Percentiles rank a stretch among this genome's conserved stretches.
phyloP scores from a whole-genome alignment of 2,329 filamentous ascomycete species.

The Aureobasidium sp. region DNA sequence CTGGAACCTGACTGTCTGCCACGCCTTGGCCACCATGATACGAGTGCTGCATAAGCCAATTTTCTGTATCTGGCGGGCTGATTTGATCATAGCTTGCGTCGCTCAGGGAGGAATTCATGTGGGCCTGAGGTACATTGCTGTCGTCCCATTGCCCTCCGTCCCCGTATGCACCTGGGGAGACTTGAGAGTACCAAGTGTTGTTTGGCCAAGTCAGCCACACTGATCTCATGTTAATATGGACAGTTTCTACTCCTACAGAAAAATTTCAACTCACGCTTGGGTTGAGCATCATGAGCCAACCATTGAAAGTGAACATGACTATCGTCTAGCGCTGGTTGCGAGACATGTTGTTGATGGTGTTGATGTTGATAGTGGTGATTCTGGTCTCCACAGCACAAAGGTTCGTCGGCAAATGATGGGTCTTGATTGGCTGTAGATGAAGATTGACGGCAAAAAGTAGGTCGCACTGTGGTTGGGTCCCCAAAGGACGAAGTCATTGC shows the following conservation, averaged over 20 bases:
- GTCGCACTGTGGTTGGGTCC: constrained; percentile 7
- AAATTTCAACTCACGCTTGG: not conserved
- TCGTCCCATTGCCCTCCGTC: not conserved
- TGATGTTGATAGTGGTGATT: not conserved
- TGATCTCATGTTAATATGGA: not conserved
- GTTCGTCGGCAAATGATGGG: not conserved
- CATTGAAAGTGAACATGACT: not conserved
- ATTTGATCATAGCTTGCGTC: not conserved
- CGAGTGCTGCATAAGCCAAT: constrained; percentile 6
- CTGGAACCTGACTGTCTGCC: not conserved
- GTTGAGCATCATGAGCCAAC: not conserved
- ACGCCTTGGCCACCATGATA: not conserved
- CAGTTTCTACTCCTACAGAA: not conserved
- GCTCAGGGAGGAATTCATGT: not conserved
- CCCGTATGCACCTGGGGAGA: not conserved
- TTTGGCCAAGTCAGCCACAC: not conserved
- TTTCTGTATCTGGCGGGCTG: not conserved
- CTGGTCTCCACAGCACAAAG: not conserved
- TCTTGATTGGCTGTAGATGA: constrained; percentile 1
- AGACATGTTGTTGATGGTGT: not conserved
- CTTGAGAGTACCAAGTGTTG: not conserved
- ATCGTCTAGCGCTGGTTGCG: not conserved
- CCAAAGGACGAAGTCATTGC: constrained; percentile 15
- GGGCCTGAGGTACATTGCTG: not conserved
- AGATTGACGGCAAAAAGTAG: not conserved